phyloP scores from a whole-genome alignment of 2,329 filamentous ascomycete genomes.

The Acrocalymma vagum region DNA sequence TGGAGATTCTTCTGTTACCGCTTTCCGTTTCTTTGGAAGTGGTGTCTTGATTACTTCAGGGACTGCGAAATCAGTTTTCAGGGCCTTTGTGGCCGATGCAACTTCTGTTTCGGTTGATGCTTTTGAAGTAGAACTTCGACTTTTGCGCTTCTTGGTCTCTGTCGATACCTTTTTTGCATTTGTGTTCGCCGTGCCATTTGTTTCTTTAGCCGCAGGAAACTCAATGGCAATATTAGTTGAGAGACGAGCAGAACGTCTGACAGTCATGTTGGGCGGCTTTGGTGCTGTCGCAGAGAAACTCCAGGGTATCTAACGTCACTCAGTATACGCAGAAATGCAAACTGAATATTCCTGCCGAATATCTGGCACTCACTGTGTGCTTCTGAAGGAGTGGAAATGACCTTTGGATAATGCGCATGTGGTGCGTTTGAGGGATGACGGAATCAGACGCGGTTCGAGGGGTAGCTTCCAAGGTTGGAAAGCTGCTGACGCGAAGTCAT shows the following conservation, averaged over 20 bases:
- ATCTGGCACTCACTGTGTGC: too few relatives aligned
- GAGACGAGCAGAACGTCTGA: slow-evolving; percentile 62
- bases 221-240: slow-evolving; percentile 36
- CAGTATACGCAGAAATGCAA: slow-evolving; percentile 5
- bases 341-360: too few relatives aligned
- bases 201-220: slow-evolving; percentile 21
- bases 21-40: slow-evolving; percentile 36
- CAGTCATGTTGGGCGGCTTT: slow-evolving; percentile 53
- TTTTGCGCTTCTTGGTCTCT: slow-evolving; percentile 36
- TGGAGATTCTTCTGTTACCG: slow-evolving; percentile 20
- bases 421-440: too few relatives aligned
- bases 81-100: background rate
- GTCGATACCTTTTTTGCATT: slow-evolving; percentile 16
- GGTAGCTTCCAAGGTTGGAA: too few relatives aligned
- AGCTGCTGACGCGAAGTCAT: too few relatives aligned
- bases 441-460: too few relatives aligned
- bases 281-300: slow-evolving; percentile 8
- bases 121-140: slow-evolving; percentile 11
- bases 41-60: slow-evolving; percentile 38
- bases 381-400: too few relatives aligned
- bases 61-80: slow-evolving; percentile 17
- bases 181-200: slow-evolving; percentile 16
- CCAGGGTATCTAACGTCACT: slow-evolving; percentile 31
- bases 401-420: too few relatives aligned
- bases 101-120: slow-evolving; percentile 9